Conservation (phyloP, 2,329 filamentous ascomycete genomes). For the Cyanodermella asteris region DNA sequence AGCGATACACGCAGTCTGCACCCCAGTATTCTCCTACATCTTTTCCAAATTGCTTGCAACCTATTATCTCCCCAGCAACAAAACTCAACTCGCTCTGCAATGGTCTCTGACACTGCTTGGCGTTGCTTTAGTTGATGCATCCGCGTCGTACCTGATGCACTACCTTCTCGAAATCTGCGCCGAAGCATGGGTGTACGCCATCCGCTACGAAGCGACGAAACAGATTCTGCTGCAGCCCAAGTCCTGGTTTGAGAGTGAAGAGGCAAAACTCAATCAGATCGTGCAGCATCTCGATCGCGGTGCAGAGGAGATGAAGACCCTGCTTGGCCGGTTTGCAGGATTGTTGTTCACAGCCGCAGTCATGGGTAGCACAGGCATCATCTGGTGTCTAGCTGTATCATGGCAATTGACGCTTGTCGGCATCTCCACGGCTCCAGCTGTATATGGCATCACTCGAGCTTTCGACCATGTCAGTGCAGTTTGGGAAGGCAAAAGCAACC, state of each 20-base stretch:
- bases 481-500: conserved; percentile 51
- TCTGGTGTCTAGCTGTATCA: conserved; percentile 51
- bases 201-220: conserved; percentile 46
- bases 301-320: conserved; percentile 67
- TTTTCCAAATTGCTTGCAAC: conserved; percentile 51
- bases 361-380: conserved; percentile 46
- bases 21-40: conserved; percentile 54
- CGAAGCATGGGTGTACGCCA: conserved; percentile 53
- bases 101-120: conserved; percentile 52
- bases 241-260: conserved; percentile 52
- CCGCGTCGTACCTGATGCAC: conserved; percentile 42
- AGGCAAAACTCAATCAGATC: conserved; percentile 41
- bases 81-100: conserved; percentile 28
- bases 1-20: conserved; percentile 41
- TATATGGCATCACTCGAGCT: conserved; percentile 41
- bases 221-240: conserved; percentile 55
- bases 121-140: conserved; percentile 44
- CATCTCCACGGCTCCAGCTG: conserved; percentile 43
- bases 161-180: conserved; percentile 50
- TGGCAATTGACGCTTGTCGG: conserved; percentile 69
- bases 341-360: conserved; percentile 42
- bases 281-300: conserved; percentile 56
- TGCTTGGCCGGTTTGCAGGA: conserved; percentile 58
- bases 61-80: conserved; percentile 35
- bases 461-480: conserved; percentile 43